Conservation (phyloP, 805 yeast species). For the Kluyveromyces siamensis region DNA sequence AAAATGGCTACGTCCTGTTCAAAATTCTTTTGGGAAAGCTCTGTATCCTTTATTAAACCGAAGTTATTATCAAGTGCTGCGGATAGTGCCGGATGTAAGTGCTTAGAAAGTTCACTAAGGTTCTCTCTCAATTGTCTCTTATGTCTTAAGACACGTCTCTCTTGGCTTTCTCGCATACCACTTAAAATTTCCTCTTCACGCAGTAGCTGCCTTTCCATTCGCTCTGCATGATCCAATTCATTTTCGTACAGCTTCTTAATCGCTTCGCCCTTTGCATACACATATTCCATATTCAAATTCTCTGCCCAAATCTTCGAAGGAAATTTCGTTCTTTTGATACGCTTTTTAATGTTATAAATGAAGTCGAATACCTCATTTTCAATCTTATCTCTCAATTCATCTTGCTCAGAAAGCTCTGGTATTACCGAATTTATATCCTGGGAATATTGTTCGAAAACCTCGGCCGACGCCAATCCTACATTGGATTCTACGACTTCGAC, state of each 20-base stretch:
- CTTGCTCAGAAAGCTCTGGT: constrained; percentile 8
- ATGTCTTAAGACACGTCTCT: constrained; percentile 5
- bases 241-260: constrained; percentile 18
- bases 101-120: constrained; percentile 13
- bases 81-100: constrained; percentile 22
- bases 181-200: constrained; percentile 14
- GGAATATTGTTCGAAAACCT: constrained; percentile 15
- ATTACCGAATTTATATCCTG: constrained; percentile 12
- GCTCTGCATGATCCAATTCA: constrained; percentile 18
- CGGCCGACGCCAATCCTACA: constrained; percentile 15
- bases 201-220: constrained; percentile 14
- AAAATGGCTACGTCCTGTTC: constrained; percentile 2
- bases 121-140: constrained; percentile 8
- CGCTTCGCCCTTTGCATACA: constrained; percentile 22
- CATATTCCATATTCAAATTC: constrained; percentile 24
- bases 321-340: constrained; percentile 14
- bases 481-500: constrained; percentile 19
- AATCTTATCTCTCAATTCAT: constrained; percentile 13
- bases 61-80: constrained; percentile 22
- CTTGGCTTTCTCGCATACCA: constrained; percentile 6
- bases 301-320: constrained; percentile 18
- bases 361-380: constrained; percentile 14
- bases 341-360: constrained; percentile 14
- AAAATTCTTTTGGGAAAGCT: constrained; percentile 2
- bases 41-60: constrained; percentile 13